These are phyloP conservation scores for Ceratobasidium sp. DNA, from an alignment of 1,284 basidiomycete species.

Conservation along the genomic window DNA sequence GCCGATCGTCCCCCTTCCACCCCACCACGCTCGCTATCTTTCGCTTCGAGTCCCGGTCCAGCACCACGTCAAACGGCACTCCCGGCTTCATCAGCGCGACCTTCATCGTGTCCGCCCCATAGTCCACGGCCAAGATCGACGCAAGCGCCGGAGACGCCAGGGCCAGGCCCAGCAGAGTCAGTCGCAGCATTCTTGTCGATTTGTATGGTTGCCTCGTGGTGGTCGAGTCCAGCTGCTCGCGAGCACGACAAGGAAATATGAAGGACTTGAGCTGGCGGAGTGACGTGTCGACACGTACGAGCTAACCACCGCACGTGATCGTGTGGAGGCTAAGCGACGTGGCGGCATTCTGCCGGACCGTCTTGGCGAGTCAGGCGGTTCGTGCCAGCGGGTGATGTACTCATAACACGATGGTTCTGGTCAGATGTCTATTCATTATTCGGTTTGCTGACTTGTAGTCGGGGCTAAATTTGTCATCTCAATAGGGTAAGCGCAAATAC, in stretches of 20 bases:
- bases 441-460: too few species aligned
- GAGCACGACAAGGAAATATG: not conserved
- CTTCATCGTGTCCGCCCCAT: conserved; percentile 96
- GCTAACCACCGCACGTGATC: conserved; percentile 24
- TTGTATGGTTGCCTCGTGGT: not conserved
- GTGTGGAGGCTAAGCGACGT: not conserved
- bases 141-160: conserved; percentile 48
- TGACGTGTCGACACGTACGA: conserved; percentile 27
- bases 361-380: not conserved
- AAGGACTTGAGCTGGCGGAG: conserved; percentile 1
- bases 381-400: not conserved
- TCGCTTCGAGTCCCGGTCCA: conserved; percentile 96
- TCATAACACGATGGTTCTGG: not conserved
- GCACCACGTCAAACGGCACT: conserved; percentile 92
- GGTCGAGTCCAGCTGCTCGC: not conserved
- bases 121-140: conserved; percentile 90
- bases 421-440: too few species aligned
- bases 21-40: conserved; percentile 90
- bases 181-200: conserved; percentile 5
- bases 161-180: not conserved
- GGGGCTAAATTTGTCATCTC: too few species aligned
- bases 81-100: conserved; percentile 96
- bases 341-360: not conserved
- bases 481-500: too few species aligned
- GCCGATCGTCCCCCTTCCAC: conserved; percentile 83